Evolutionary conservation across 2,329 filamentous ascomycete genomes (phyloP), one percentile per base, ranked within the genome.

Genomic region (Talaromyces sp.): DNA sequence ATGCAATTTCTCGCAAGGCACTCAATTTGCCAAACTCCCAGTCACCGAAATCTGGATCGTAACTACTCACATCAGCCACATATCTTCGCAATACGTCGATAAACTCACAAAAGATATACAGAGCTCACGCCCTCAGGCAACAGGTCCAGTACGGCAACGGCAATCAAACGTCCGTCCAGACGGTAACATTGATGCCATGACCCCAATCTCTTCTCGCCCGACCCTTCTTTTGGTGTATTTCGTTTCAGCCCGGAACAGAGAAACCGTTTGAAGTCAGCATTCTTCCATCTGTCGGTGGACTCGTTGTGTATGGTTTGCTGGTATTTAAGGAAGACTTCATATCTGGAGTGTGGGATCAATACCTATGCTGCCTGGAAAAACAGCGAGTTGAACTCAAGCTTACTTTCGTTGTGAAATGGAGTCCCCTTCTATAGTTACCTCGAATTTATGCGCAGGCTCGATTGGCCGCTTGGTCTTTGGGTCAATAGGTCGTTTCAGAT

Each of bases 21-120:
- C 84, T 87, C 58, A 89, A 73, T 72, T 89, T 89, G 5, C 87
- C 87, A 70, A 89, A 85, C 64, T 85, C 84, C 82, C 82, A 89
- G 57, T 84, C 79, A 67, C 84, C 84, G 70, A 85, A 86, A 64
- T 86, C 84, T 10, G 82, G 83, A 69, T 89, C 85, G 72, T 89
- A 89, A 67, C 81, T 83, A 62, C 58, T 19, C 5, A n/a, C 31
- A 33, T 37, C 8, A 31, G 35, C 22, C 7, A 35, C 35, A 27
- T 13, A 0, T 19, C 15, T 9, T 19, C 19, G 4, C 3, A 19
- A 37, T 15, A 33, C 19, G 13, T 27, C n/a, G 31, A 50, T 27
- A 19, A 25, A 67, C 77, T 73, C 70, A 83, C 81, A 82, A 82
- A 19, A 83, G 72, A 67, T 83, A 83, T 57, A 83, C 81, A 3